Evolutionary conservation across 257 asterid species (phyloP).

Genomic region (Mentha longifolia): DNA sequence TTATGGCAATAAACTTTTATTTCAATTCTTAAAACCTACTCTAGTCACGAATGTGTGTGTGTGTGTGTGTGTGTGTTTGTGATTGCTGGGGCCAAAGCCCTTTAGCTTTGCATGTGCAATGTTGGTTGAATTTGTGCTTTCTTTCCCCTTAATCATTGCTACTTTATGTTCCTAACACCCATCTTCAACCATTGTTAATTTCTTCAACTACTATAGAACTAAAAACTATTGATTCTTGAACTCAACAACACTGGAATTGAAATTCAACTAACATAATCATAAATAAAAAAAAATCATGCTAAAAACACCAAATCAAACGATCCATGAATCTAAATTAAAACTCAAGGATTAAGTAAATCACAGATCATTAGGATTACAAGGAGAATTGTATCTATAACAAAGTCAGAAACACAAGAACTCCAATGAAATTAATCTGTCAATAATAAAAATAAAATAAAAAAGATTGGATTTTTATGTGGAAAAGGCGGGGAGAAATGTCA

Average conservation of each 20-base stretch:
- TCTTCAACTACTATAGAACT: no score
- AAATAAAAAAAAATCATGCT: neutral
- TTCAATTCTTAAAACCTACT: neutral
- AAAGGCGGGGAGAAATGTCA: slow-evolving; percentile 8
- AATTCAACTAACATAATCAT: neutral
- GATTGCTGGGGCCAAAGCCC: slow-evolving; percentile 26
- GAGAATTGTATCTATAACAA: slow-evolving; percentile 18
- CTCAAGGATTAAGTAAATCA: neutral
- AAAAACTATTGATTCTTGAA: neutral
- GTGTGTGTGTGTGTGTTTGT: neutral
- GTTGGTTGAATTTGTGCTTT: slow-evolving; percentile 15
- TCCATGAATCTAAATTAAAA: neutral
- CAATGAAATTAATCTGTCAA: slow-evolving; percentile 19
- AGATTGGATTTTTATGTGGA: slow-evolving; percentile 21
- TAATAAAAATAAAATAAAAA: neutral
- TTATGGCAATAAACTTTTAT: neutral
- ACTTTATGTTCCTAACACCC: neutral
- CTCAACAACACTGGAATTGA: no score
- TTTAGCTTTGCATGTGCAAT: slow-evolving; percentile 28
- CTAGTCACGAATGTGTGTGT: neutral
- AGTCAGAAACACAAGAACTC: slow-evolving; percentile 31
- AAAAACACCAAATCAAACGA: neutral
- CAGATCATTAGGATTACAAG: slow-evolving; percentile 13
- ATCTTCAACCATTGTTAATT: neutral
- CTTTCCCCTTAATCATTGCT: slow-evolving; percentile 4